Evolutionary conservation across 2,329 filamentous ascomycete genomes (phyloP).

Genomic region (Fusarium sp.): DNA sequence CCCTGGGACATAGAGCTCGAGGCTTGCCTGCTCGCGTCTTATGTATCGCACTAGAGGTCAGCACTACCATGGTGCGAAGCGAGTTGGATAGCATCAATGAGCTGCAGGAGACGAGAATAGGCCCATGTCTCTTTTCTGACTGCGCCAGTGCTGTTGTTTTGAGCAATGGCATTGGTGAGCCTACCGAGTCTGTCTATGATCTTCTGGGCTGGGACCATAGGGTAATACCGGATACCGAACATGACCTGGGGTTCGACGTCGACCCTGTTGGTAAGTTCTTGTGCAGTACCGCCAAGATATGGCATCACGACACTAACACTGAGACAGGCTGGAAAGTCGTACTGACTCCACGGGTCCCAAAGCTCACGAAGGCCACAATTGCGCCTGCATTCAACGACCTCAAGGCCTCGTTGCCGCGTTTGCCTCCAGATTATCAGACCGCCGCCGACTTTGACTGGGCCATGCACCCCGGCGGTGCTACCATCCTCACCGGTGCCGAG

Average conservation of each 20-base stretch:
- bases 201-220: slow-evolving; percentile 74
- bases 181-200: slow-evolving; percentile 62
- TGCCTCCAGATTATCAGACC: slow-evolving; percentile 56
- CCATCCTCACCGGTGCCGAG: slow-evolving; percentile 73
- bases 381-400: slow-evolving; percentile 65
- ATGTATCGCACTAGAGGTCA: slow-evolving; percentile 72
- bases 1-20: slow-evolving; percentile 69
- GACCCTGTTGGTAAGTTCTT: slow-evolving; percentile 64
- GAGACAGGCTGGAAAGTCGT: slow-evolving; percentile 72
- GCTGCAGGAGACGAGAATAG: slow-evolving; percentile 71
- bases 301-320: slow-evolving; percentile 24
- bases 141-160: slow-evolving; percentile 74
- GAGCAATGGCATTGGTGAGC: slow-evolving; percentile 69
- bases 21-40: slow-evolving; percentile 70
- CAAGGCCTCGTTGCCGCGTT: slow-evolving; percentile 56
- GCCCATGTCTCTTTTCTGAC: slow-evolving; percentile 75
- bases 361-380: slow-evolving; percentile 63
- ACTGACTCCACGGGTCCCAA: slow-evolving; percentile 69
- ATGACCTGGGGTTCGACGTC: slow-evolving; percentile 73
- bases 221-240: slow-evolving; percentile 69
- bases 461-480: slow-evolving; percentile 75
- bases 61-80: slow-evolving; percentile 69
- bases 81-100: slow-evolving; percentile 72
- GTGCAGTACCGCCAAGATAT: background rate
- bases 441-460: slow-evolving; percentile 77